Evolutionary conservation across 2,329 filamentous ascomycete species (phyloP).

Genomic region (Ophiobolus disseminans): DNA sequence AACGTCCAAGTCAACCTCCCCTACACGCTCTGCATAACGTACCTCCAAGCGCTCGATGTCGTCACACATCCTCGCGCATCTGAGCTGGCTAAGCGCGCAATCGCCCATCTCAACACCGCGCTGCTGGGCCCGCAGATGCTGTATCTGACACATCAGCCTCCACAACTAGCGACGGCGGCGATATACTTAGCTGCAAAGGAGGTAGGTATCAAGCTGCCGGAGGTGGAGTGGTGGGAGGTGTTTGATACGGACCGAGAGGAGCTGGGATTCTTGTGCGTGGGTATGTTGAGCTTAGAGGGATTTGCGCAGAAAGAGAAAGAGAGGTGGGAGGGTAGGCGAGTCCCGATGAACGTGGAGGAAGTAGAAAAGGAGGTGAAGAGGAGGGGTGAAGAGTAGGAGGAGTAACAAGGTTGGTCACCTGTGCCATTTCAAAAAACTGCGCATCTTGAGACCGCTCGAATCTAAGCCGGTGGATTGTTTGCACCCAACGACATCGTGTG

Average conservation of each 20-base stretch:
- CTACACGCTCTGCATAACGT: slow-evolving; percentile 86
- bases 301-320: slow-evolving; percentile 69
- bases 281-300: slow-evolving; percentile 77
- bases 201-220: slow-evolving; percentile 76
- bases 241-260: slow-evolving; percentile 96
- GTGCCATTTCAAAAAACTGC: not conserved
- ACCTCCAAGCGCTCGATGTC: slow-evolving; percentile 86
- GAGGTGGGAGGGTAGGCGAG: slow-evolving; percentile 58
- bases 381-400: slow-evolving; percentile 35
- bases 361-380: slow-evolving; percentile 68
- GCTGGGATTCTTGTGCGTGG: slow-evolving; percentile 89
- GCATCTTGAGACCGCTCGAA: not conserved
- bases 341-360: slow-evolving; percentile 65
- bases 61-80: slow-evolving; percentile 55
- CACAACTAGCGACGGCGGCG: slow-evolving; percentile 82
- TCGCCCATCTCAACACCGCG: slow-evolving; percentile 85
- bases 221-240: slow-evolving; percentile 94
- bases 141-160: slow-evolving; percentile 91
- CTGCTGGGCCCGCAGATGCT: slow-evolving; percentile 86
- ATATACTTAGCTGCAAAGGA: slow-evolving; percentile 90
- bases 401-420: slow-evolving; percentile 3
- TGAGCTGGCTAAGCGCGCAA: slow-evolving; percentile 67
- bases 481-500: not conserved
- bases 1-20: slow-evolving; percentile 85
- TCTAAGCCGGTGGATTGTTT: not conserved